Conservation (phyloP, 306 rosid species). For the Senna siamea region DNA sequence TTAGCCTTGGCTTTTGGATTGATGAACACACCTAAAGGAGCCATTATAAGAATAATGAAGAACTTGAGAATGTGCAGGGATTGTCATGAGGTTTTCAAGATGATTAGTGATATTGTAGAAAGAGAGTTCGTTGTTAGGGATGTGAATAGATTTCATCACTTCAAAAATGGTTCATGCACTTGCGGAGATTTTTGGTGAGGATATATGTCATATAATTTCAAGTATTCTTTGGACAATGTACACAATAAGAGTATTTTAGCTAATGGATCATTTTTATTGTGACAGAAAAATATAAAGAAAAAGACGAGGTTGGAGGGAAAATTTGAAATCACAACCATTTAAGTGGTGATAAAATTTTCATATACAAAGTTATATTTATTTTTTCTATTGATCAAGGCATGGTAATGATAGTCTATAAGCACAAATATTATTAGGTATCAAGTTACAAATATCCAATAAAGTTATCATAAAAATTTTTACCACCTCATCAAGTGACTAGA, state of each 20-base stretch:
- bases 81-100: constrained; percentile 79
- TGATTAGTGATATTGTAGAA: constrained; percentile 72
- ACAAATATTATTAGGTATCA: too few species aligned
- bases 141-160: constrained; percentile 87
- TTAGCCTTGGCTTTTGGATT: constrained; percentile 84
- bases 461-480: background rate
- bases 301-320: background rate
- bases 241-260: background rate
- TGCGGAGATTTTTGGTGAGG: constrained; percentile 75
- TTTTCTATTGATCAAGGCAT: too few species aligned
- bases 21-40: constrained; percentile 65
- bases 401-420: too few species aligned
- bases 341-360: too few species aligned
- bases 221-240: constrained; percentile 16
- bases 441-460: background rate
- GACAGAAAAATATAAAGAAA: background rate
- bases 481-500: background rate
- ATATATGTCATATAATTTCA: background rate
- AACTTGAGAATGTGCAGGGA: constrained; percentile 81
- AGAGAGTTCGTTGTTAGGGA: constrained; percentile 82
- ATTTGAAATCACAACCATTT: background rate
- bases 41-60: constrained; percentile 80
- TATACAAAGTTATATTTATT: too few species aligned
- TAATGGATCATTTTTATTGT: background rate
- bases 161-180: constrained; percentile 62